Evolutionary conservation across 768 basidiomycete genomes (phyloP), one percentile per base, ranked within the genome.

Genomic region (Plicaturopsis crispa): DNA sequence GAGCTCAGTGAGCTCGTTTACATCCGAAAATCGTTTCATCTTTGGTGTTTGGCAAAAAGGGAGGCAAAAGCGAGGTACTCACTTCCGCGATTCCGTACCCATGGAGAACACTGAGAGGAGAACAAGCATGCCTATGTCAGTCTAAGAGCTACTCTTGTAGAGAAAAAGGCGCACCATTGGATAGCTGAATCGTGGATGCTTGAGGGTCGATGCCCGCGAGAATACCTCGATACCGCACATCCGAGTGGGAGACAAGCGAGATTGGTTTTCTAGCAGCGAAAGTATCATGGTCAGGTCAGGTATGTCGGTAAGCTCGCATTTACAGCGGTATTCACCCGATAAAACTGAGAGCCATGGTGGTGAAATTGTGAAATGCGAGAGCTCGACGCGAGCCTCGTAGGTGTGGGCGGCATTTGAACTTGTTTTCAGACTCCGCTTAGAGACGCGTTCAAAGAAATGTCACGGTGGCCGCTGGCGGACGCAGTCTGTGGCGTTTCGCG

Each of bases 181-280:
- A 85, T 24, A 91, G 73, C 55, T 86, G 84, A 47, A 92, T 91
- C 3, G 89, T 92, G 8, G 85, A 87, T 35, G 83, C 83, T 44
- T 66, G 73, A 23, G 88, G 82, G 63, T 90, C 86, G 52, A 92
- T 89, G 26, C 85, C 86, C 35, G 84, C 84, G 33, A 92, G 69
- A 45, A 86, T 88, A 44, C 88, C 88, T 46, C 85, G 73, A 64
- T 91, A 92, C 40, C 89, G 82, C 44, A 91, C 84, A 74, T 89
- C 89, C 36, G 85, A 87, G 58, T 88, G 84, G 41, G 88, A 90
- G 57, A 88, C 83, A 54, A 92, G 80, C 41, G 88, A 88, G 42
- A 92, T 91, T 7, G 84, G 76, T 71, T 88, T 88, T 57, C 86
- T 87, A 60, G n/a, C 10, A 16, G 21, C n/a, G 35, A 36, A 21